Percentiles rank a stretch among this genome's conserved stretches.
Conservation (phyloP, 176 grass and related monocot genomes). For the Panicum miliaceum region DNA sequence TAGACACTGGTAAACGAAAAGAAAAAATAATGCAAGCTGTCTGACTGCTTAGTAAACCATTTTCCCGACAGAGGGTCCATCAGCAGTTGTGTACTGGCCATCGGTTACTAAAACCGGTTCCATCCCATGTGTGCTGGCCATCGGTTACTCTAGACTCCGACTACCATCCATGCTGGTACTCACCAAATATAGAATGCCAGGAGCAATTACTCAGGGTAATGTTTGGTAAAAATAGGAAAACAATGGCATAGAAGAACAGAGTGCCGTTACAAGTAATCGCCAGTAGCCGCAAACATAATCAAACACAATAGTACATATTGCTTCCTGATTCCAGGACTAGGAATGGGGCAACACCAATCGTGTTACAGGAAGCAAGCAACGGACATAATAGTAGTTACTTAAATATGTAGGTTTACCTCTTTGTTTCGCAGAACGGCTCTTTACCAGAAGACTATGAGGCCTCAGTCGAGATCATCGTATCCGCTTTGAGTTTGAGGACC, state of each 20-base stretch:
- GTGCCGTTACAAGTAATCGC: not conserved
- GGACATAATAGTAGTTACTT: not conserved
- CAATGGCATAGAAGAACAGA: not conserved
- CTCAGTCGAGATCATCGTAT: conserved; percentile 89
- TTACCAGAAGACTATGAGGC: not conserved
- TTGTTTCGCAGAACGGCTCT: conserved; percentile 12
- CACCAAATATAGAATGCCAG: not conserved
- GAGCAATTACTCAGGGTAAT: not conserved
- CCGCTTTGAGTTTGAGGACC: conserved; percentile 43
- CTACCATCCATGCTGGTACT: not conserved
- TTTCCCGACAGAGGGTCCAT: not conserved
- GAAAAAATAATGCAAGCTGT: not conserved
- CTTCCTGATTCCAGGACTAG: not conserved
- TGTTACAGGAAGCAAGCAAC: conserved; percentile 29
- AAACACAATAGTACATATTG: not conserved
- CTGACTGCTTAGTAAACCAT: not conserved
- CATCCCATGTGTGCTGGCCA: not conserved
- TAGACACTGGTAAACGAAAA: not conserved
- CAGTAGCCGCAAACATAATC: not conserved
- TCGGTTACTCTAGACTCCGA: not conserved
- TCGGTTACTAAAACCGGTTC: not conserved
- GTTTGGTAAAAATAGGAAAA: not conserved
- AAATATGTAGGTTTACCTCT: conserved; percentile 35
- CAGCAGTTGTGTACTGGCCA: not conserved
- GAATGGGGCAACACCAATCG: not conserved